Conservation (phyloP, 1,284 basidiomycete genomes). For the Irpex sp. region DNA sequence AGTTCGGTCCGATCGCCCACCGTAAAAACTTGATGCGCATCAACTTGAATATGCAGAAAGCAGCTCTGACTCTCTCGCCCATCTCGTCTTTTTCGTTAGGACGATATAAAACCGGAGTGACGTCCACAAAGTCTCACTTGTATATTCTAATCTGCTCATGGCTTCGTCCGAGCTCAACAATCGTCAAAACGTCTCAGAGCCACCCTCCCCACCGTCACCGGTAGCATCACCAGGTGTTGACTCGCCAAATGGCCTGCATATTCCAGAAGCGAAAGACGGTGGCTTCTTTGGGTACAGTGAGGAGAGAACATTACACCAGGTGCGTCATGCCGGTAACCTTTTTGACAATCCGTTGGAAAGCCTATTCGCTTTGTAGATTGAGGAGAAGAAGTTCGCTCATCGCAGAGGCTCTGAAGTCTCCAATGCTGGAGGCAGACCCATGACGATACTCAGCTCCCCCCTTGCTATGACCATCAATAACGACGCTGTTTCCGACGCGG, state of each 20-base stretch:
- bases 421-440: slow-evolving; percentile 22
- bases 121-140: background rate
- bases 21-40: too few relatives aligned
- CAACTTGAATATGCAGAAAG: background rate
- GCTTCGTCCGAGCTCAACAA: background rate
- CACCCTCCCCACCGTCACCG: slow-evolving; percentile 7
- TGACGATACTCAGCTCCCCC: slow-evolving; percentile 27
- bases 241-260: slow-evolving; percentile 34
- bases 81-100: background rate
- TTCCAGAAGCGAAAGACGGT: slow-evolving; percentile 61
- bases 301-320: slow-evolving; percentile 70
- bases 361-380: slow-evolving; percentile 46
- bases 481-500: slow-evolving; percentile 42
- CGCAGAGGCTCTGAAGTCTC: slow-evolving; percentile 41
- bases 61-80: background rate
- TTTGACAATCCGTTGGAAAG: background rate
- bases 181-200: background rate
- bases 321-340: slow-evolving; percentile 24
- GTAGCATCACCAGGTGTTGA: slow-evolving; percentile 3
- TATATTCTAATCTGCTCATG: background rate
- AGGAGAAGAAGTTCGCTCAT: slow-evolving; percentile 63
- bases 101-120: background rate
- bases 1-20: too few relatives aligned
- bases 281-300: slow-evolving; percentile 71
- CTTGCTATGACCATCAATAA: slow-evolving; percentile 19